Evolutionary conservation across 106 monocot genomes (phyloP), one percentile per base, ranked within the genome.

Genomic region (Ottelia alismoides): DNA sequence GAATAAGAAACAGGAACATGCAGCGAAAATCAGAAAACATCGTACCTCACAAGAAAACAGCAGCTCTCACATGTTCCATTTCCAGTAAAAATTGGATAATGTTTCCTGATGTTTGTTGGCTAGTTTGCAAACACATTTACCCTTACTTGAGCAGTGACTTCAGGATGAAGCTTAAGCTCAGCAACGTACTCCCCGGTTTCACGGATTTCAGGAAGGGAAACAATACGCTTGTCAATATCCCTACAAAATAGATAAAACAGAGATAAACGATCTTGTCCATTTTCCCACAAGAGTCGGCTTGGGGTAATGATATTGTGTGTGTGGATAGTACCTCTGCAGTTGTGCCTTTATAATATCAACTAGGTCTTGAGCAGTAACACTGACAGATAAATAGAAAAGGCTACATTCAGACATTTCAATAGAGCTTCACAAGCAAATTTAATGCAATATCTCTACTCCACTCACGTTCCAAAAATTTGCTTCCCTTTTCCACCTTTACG

Each of bases 291-390:
- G 49, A 50, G 0, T 20, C 2, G 47, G 35, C 20, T n/a, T n/a
- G n/a, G n/a, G n/a, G n/a, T n/a, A n/a, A n/a, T n/a, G n/a, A n/a
- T n/a, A n/a, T n/a, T n/a, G n/a, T n/a, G n/a, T n/a, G n/a, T n/a
- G n/a, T n/a, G n/a, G n/a, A n/a, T 16, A 1, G 21, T 76, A 91
- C 91, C 81, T 81, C 12, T 81, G 81, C 1, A 85, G 51, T 44
- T 91, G 91, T 19, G 85, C 77, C 70, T 81, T 85, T 51, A 91
- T 91, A 20, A 91, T 85, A 65, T 85, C 85, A 2, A 72, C 85
- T 30, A 91, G 63, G 71, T 91, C 91, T 65, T 78, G 85, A 22
- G 84, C 60, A 19, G 85, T 85, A 24, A 91, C 91, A 65, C 91
- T 91, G 72, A 16, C 18, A 25, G 67, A 55, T 0, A 30, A 31